These are phyloP conservation scores for Ceratobasidium sp. DNA, from an alignment of 1,284 basidiomycete species.

Conservation along the genomic window DNA sequence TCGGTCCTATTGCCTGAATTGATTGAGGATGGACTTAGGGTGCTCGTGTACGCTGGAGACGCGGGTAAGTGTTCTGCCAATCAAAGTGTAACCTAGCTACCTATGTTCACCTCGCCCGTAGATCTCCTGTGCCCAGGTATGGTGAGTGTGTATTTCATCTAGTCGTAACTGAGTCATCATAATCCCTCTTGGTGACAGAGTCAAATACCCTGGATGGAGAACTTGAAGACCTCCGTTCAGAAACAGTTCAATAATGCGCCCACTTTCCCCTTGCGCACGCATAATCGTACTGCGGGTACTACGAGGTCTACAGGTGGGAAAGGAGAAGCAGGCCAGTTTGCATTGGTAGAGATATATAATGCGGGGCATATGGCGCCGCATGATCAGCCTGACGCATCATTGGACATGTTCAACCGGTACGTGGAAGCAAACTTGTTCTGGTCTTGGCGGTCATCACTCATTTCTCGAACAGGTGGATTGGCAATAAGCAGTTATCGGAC, in stretches of 20 bases:
- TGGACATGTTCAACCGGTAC: slow-evolving; percentile 60
- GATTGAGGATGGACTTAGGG: slow-evolving; percentile 64
- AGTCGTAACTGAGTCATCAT: not conserved
- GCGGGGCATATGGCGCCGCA: slow-evolving; percentile 62
- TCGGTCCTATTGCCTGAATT: slow-evolving; percentile 64
- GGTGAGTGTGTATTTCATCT: not conserved
- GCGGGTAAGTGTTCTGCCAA: slow-evolving; percentile 60
- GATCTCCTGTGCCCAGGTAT: slow-evolving; percentile 25
- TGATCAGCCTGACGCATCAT: slow-evolving; percentile 63
- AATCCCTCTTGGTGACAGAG: not conserved
- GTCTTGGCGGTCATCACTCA: too few species aligned
- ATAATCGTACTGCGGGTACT: slow-evolving; percentile 54
- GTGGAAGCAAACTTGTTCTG: not conserved
- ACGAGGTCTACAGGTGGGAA: slow-evolving; percentile 55
- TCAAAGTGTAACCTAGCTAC: slow-evolving; percentile 2
- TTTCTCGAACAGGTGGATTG: too few species aligned
- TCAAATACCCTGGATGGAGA: slow-evolving; percentile 46
- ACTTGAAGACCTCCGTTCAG: slow-evolving; percentile 53
- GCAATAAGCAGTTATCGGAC: too few species aligned
- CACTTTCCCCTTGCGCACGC: slow-evolving; percentile 48
- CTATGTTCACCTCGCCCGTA: not conserved
- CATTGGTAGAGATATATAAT: slow-evolving; percentile 57
- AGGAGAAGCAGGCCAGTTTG: slow-evolving; percentile 57
- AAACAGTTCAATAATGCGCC: slow-evolving; percentile 53
- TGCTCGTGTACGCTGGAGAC: slow-evolving; percentile 67